Conservation (phyloP, 805 yeast species). For the Candida sphagnicola region DNA sequence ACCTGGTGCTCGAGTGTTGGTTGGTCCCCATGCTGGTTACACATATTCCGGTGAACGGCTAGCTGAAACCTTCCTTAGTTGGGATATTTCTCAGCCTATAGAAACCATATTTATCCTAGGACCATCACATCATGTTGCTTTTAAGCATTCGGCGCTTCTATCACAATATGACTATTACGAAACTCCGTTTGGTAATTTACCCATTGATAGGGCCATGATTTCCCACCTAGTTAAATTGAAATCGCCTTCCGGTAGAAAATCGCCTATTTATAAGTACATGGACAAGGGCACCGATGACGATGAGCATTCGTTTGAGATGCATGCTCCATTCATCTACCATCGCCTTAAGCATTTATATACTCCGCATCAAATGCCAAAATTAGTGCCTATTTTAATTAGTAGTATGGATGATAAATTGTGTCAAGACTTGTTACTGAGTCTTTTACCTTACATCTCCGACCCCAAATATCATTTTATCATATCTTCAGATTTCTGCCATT, state of each 20-base stretch:
- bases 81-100: slow-evolving; percentile 52
- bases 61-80: slow-evolving; percentile 69
- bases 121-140: slow-evolving; percentile 90
- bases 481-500: slow-evolving; percentile 93
- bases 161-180: slow-evolving; percentile 53
- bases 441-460: slow-evolving; percentile 53
- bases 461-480: slow-evolving; percentile 66
- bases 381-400: slow-evolving; percentile 82
- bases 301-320: slow-evolving; percentile 96
- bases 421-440: slow-evolving; percentile 39
- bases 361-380: slow-evolving; percentile 30
- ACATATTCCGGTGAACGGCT: slow-evolving; percentile 74
- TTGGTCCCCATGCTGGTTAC: slow-evolving; percentile 82
- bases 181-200: slow-evolving; percentile 79
- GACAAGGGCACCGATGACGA: slow-evolving; percentile 59
- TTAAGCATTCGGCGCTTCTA: slow-evolving; percentile 53
- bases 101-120: slow-evolving; percentile 78
- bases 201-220: slow-evolving; percentile 54
- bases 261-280: slow-evolving; percentile 53
- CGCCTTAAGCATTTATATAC: slow-evolving; percentile 32
- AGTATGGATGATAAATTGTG: slow-evolving; percentile 47
- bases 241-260: slow-evolving; percentile 11
- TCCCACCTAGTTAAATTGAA: slow-evolving; percentile 23
- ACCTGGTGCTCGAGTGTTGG: slow-evolving; percentile 36
- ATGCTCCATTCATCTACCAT: slow-evolving; percentile 68